A percentile compares a stretch with the other conserved stretches of the same genome.
phyloP scores from a whole-genome alignment of 2,329 filamentous ascomycete species.

The Cercospora sp. region DNA sequence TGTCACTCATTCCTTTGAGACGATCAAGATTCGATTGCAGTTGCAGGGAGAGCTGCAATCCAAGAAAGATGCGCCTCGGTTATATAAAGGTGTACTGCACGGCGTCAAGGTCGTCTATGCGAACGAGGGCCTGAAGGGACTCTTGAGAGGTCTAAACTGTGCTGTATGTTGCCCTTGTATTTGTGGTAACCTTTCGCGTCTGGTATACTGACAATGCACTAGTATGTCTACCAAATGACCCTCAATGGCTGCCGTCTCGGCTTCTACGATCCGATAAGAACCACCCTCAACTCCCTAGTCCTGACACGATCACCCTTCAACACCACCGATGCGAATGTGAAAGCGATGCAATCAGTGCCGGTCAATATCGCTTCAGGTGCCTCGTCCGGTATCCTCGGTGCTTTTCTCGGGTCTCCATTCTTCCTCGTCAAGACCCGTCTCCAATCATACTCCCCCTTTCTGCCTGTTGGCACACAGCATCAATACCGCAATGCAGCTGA shows the following conservation, averaged over 20 bases:
- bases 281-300: conserved; percentile 46
- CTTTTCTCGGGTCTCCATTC: conserved; percentile 90
- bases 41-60: conserved; percentile 91
- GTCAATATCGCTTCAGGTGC: conserved; percentile 95
- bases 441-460: conserved; percentile 88
- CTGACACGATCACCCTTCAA: conserved; percentile 68
- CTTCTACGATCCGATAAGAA: conserved; percentile 94
- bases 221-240: conserved; percentile 93
- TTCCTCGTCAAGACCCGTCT: conserved; percentile 97
- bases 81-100: conserved; percentile 90
- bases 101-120: conserved; percentile 85
- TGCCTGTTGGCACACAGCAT: conserved; percentile 96
- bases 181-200: neutral
- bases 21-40: conserved; percentile 97
- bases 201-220: neutral
- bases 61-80: conserved; percentile 78
- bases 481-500: conserved; percentile 83
- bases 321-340: conserved; percentile 44
- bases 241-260: conserved; percentile 95
- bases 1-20: conserved; percentile 96
- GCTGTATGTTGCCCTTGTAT: conserved; percentile 55
- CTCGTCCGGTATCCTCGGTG: conserved; percentile 83
- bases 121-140: conserved; percentile 82
- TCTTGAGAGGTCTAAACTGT: conserved; percentile 85
- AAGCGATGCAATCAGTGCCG: conserved; percentile 70